Conservation (phyloP, 495 filamentous ascomycete genomes). For the Umbilicaria muhlenbergii region DNA sequence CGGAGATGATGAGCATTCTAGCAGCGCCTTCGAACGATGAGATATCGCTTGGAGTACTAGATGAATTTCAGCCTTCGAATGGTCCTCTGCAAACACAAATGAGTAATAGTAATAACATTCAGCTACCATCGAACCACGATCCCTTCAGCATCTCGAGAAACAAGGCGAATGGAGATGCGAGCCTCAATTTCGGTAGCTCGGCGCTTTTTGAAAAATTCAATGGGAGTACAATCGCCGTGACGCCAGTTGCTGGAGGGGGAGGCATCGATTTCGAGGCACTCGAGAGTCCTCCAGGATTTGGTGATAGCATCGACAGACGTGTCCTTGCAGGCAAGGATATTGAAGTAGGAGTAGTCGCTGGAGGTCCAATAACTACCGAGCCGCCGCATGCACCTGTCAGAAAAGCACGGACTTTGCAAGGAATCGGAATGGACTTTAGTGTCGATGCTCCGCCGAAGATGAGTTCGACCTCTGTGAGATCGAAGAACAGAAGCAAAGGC, state of each 20-base stretch:
- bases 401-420: conserved; percentile 42
- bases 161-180: conserved; percentile 23
- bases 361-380: conserved; percentile 20
- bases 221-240: conserved; percentile 24
- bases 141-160: conserved; percentile 29
- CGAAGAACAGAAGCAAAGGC: conserved; percentile 31
- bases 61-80: conserved; percentile 22
- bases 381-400: conserved; percentile 54
- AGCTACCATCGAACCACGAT: conserved; percentile 20
- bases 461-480: conserved; percentile 35
- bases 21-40: conserved; percentile 24
- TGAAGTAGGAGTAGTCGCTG: not conserved
- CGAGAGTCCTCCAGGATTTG: conserved; percentile 19
- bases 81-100: conserved; percentile 26
- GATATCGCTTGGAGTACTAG: conserved; percentile 17
- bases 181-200: conserved; percentile 29
- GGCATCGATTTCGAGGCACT: conserved; percentile 16
- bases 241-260: conserved; percentile 15
- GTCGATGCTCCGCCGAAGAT: conserved; percentile 51
- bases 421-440: conserved; percentile 30
- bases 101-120: conserved; percentile 22
- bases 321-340: conserved; percentile 6
- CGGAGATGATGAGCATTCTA: conserved; percentile 43
- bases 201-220: conserved; percentile 43
- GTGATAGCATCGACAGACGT: conserved; percentile 1